Base-by-base conservation (phyloP, 331 rosid genomes). In the Telfairia occidentalis region DNA sequence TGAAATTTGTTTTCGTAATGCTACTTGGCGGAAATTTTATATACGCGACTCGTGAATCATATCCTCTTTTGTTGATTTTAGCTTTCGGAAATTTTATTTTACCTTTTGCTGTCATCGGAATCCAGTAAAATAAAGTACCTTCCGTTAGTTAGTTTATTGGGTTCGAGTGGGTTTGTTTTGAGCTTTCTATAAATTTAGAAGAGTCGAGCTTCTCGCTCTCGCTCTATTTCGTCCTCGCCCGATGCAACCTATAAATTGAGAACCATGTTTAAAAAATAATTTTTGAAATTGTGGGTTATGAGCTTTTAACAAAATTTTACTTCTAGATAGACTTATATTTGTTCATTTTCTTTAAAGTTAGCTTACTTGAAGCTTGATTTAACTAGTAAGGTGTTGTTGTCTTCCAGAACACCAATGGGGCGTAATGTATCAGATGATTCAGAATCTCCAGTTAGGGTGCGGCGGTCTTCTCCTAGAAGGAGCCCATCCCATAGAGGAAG, bases 401-500 rank as follows among this genome's bases (percentile, higher is more conserved):
- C 3, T 45, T 70, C 3, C 40, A 45, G 50, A 16, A 26, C 35
- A 74, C 54, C 28, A 32, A 89, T 89, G 89, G 93, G 83, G 26
- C 87, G 85, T 40, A 40, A 83, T 24, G 8, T 71, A 26, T 76
- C 81, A 9, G 57, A 58, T 71, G 80, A 23, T 55, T 83, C 87
- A 1, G 81, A 60, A 76, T 84, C 92, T 67, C 92, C 87, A 1
- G 64, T 74, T 15, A 77, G 77, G 82, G 84, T 74, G 38, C 76
- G 75, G 46, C 77, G 71, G 57, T 82, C 88, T 79, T 77, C 82
- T 76, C 81, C 16, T 74, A 61, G 77, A 43, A 59, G 84, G 70
- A 77, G 88, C 57, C 84, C 79, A 4, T 59, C 89, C 7, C 83
- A 77, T 13, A 81, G 79, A 76, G 89, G 85, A 76, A 84, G 85